Base-by-base conservation (phyloP, 2,329 filamentous ascomycete species). In the Penicillium brasilianum region DNA sequence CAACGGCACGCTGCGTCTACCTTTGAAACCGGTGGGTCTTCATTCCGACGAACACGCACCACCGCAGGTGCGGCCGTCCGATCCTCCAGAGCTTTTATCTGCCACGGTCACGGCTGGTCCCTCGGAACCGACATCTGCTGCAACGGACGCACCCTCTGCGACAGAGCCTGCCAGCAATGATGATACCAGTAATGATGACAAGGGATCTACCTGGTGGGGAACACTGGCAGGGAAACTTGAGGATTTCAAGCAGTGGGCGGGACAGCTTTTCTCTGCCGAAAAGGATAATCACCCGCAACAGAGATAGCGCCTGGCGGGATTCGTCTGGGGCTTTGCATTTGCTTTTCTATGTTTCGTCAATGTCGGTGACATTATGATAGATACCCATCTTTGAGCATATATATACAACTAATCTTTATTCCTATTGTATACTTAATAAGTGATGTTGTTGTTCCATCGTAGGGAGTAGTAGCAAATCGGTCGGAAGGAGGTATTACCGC, bases 1-100 rank as follows among this genome's bases (percentile, higher is more conserved):
- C 74, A 98, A 98, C 72, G 94, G 94, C 53, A 97, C 93, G 0
- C 79, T 97, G 25, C 77, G 76, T 51, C 76, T 83, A 6, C 81
- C 81, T n/a, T 62, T 83, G 46, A 74, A 76, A 52, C 73, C 80
- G 6, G 69, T 78, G 1, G 81, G 81, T 2, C 68, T 81, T 25
- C 81, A 83, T 67, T 80, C 78, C 10, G 80, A 81, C 57, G 67
- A 72, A 28, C 67, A 73, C 56, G 66, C 69, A 1, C 76, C 77
- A 6, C 57, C 56, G 4, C 56, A 74, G 4, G 75, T 73, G 11
- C 68, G 65, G 14, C 73, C 75, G n/a, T 59, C 71, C 20, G 76
- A 79, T 63, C 74, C 74, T 16, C 71, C 74, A 1, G 56, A 60
- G 25, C 68, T 58, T 22, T 67, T 62, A n/a, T 63, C 62, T n/a